These are phyloP conservation scores for Pelargonium australe DNA, from an alignment of 441 rosid species.

Conservation along the genomic window DNA sequence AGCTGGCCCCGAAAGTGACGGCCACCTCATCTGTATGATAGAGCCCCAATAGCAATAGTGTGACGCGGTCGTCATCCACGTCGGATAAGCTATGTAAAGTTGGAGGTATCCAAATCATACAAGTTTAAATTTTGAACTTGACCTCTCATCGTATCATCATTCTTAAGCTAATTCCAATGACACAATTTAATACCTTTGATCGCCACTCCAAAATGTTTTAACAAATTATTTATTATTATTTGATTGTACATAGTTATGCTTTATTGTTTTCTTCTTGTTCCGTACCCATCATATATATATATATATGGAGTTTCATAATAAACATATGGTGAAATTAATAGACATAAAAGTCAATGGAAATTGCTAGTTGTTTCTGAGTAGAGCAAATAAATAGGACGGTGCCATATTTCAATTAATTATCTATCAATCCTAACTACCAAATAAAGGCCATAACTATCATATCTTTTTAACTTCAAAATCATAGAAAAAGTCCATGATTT, in stretches of 20 bases:
- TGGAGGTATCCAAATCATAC: too few species aligned
- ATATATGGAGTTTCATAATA: background rate
- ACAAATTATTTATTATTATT: too few species aligned
- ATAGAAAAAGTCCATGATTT: background rate
- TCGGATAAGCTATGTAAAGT: background rate
- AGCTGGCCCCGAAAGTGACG: conserved; percentile 23
- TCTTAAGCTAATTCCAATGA: too few species aligned
- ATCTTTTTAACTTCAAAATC: background rate
- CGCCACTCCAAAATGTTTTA: too few species aligned
- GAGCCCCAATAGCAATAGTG: background rate
- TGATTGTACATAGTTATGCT: too few species aligned
- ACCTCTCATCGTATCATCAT: too few species aligned
- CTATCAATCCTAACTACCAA: conserved; percentile 6
- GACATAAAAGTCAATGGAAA: conserved; percentile 12
- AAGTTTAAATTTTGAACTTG: too few species aligned
- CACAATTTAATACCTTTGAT: too few species aligned
- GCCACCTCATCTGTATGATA: background rate
- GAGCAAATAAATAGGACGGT: conserved; percentile 12
- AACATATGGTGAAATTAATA: background rate
- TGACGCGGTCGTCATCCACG: background rate
- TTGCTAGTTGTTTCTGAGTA: conserved; percentile 13
- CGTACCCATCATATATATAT: background rate
- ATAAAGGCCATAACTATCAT: background rate
- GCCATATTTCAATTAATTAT: background rate
- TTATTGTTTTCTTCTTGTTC: background rate